A percentile compares a stretch with the other conserved stretches of the same genome.
phyloP scores from a whole-genome alignment of 2,329 filamentous ascomycete genomes.

The Zymoseptoria crescenta region DNA sequence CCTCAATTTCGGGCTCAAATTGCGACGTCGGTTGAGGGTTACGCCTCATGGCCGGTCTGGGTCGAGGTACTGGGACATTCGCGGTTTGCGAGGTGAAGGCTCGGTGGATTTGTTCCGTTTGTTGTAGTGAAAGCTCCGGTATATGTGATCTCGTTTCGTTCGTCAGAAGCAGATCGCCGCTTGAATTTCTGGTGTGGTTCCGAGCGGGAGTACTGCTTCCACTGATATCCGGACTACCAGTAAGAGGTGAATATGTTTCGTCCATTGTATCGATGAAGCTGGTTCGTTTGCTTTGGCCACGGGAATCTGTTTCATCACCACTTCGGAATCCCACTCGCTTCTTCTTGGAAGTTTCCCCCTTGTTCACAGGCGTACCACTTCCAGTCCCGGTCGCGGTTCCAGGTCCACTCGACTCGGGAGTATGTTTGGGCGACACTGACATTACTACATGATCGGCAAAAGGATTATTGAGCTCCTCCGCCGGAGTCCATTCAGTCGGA shows the following conservation, averaged over 20 bases:
- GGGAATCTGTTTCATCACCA: constrained; percentile 10
- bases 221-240: constrained; percentile 11
- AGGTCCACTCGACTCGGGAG: constrained; percentile 10
- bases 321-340: constrained; percentile 21
- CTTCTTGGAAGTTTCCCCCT: constrained; percentile 14
- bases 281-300: constrained; percentile 8
- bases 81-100: constrained; percentile 16
- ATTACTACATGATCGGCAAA: constrained; percentile 12
- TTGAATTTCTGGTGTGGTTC: constrained; percentile 9
- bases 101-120: constrained; percentile 24
- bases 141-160: constrained; percentile 21
- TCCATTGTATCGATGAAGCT: constrained; percentile 12
- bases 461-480: constrained; percentile 16
- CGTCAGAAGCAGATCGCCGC: constrained; percentile 14
- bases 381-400: constrained; percentile 12
- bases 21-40: constrained; percentile 9
- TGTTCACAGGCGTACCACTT: constrained; percentile 8
- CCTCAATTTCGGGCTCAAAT: constrained; percentile 14
- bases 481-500: constrained; percentile 12
- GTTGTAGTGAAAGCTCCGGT: constrained; percentile 25
- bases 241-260: constrained; percentile 9
- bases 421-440: constrained; percentile 6
- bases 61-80: constrained; percentile 18
- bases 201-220: constrained; percentile 14
- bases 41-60: constrained; percentile 25